phyloP scores from a whole-genome alignment of 148 eudicot genomes.

The Limonium bicolor region DNA sequence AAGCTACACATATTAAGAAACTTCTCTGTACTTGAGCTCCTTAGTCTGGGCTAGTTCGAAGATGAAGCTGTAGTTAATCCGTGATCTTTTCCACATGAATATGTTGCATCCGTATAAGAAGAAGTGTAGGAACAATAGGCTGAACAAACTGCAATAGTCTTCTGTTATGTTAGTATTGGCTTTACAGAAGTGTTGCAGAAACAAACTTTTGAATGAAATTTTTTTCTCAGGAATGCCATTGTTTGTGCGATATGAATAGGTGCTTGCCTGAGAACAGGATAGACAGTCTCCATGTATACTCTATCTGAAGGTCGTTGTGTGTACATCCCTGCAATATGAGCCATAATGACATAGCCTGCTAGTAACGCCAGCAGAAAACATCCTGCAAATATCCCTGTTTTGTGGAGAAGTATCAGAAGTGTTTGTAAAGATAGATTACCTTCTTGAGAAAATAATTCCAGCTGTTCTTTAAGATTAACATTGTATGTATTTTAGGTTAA shows the following conservation, averaged over 20 bases:
- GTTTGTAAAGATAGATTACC: no score
- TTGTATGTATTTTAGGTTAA: no score
- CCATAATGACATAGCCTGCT: slow-evolving; percentile 78
- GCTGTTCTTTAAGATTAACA: no score
- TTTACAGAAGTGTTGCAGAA: no score
- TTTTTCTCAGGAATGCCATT: no score
- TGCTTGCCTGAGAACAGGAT: slow-evolving; percentile 84
- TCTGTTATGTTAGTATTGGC: neutral
- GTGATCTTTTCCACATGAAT: slow-evolving; percentile 77
- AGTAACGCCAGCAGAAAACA: slow-evolving; percentile 66
- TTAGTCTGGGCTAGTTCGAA: slow-evolving; percentile 61
- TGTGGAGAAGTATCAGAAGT: slow-evolving; percentile 1
- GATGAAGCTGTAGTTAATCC: slow-evolving; percentile 83
- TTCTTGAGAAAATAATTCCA: no score
- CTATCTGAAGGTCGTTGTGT: slow-evolving; percentile 32
- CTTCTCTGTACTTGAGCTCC: slow-evolving; percentile 85
- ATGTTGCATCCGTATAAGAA: slow-evolving; percentile 92
- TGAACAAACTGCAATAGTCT: slow-evolving; percentile 59
- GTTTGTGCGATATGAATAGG: no score
- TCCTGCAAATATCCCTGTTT: slow-evolving; percentile 72
- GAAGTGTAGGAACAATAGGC: slow-evolving; percentile 79
- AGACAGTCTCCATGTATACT: slow-evolving; percentile 93
- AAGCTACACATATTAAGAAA: slow-evolving; percentile 77
- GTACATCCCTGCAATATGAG: slow-evolving; percentile 72
- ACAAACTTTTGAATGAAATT: no score